Base-by-base conservation (phyloP, 1,139 yeast genomes). In the Trichomonascaceae sp. region DNA sequence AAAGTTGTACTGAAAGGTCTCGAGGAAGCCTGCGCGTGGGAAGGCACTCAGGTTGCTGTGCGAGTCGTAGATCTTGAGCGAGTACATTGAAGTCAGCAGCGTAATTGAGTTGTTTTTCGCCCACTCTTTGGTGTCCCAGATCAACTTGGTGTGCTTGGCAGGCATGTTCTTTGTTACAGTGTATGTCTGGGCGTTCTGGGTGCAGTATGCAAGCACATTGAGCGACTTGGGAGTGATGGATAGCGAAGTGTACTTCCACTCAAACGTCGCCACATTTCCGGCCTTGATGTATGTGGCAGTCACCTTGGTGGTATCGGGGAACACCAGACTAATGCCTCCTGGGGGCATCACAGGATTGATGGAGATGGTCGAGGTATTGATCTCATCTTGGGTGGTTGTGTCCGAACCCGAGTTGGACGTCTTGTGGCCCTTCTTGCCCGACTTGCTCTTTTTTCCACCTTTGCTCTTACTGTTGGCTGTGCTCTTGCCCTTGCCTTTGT, bases 221-320 rank as follows among this genome's bases (percentile, higher is more conserved):
- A 62, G 37, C 1, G 54, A 54, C 16, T 49, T 41, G 1, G 66
- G 66, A 5, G 62, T 53, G 16, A 57, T 50, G 1, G 42, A 35
- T 11, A 61, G 48, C 29, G 53, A 49, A 16, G 65, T 59, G 39
- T 56, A 61, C 23, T 53, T 45, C 66, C 66, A 61, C 17, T 55
- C 49, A 39, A 62, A 62, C 11, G 66, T 59, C 9, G 64, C 65
- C 26, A 45, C 41, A 13, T 53, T 54, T 3, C 67, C 66, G 27
- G 57, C 46, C 40, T 58, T 58, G 38, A 60, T 46, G 37, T 61
- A 62, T 1, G 63, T 56, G 6, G 48, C 33, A 3, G 52, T 40
- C 6, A 29, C 30, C 17, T 45, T 48, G 8, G 62, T 56, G 3
- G 59, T 40, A 3, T 45, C 48, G 1, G 66, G 66, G 6, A 57